Conservation (phyloP, 208 protist species). For the Endotrypanum monterogeii region DNA sequence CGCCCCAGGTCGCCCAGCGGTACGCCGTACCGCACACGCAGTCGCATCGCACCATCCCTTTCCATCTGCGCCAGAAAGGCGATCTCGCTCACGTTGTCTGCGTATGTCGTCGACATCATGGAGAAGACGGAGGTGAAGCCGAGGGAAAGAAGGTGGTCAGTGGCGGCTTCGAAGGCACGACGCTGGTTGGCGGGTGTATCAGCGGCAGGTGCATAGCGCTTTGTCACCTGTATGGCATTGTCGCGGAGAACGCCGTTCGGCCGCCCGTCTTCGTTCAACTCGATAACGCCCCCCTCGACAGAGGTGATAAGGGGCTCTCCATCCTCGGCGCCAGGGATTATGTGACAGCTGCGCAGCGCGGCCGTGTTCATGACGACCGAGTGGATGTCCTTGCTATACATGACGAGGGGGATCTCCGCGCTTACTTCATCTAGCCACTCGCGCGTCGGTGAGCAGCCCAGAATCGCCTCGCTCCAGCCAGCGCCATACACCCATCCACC, state of each 20-base stretch:
- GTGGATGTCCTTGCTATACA: constrained; percentile 63
- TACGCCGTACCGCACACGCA: constrained; percentile 48
- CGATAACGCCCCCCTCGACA: constrained; percentile 39
- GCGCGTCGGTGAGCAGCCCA: constrained; percentile 51
- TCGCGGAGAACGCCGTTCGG: constrained; percentile 68
- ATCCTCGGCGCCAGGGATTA: constrained; percentile 41
- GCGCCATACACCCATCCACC: constrained; percentile 47
- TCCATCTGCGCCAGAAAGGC: constrained; percentile 38
- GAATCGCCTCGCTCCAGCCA: constrained; percentile 56
- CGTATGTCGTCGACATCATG: constrained; percentile 50
- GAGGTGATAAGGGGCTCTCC: constrained; percentile 35
- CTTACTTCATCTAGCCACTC: constrained; percentile 63
- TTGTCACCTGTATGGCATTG: constrained; percentile 41
- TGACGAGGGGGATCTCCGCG: constrained; percentile 40
- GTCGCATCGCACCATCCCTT: constrained; percentile 31
- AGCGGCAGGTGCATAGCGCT: constrained; percentile 27
- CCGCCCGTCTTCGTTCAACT: constrained; percentile 36
- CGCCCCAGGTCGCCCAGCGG: constrained; percentile 28
- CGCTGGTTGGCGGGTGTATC: constrained; percentile 26
- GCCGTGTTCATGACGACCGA: constrained; percentile 54
- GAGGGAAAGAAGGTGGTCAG: constrained; percentile 33
- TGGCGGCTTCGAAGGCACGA: constrained; percentile 21
- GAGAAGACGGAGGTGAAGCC: constrained; percentile 61
- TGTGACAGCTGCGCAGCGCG: constrained; percentile 45
- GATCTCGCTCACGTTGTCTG: constrained; percentile 43